Evolutionary conservation across 257 asterid species (phyloP), one percentile per base, ranked within the genome.

Genomic region (Plantago major): DNA sequence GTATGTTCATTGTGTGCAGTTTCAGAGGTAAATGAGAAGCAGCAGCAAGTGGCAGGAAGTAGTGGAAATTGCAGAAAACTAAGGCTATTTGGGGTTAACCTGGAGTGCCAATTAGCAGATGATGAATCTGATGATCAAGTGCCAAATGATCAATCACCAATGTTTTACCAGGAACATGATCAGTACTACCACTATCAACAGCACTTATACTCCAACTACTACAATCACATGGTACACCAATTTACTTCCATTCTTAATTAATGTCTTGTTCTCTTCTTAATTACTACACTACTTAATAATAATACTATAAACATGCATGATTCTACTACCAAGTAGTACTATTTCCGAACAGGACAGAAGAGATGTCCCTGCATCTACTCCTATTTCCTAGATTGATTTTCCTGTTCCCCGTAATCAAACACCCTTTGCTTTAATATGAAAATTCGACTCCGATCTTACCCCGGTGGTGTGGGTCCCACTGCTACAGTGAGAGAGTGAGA

Each of bases 41-140:
- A 33, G 8, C 40, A 33, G 8, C 40, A 33, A 33, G 40, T 7
- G 40, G 40, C 40, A 33, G 8, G 6, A 33, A 33, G 40, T 4
- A 76, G 72, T 67, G 88, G 86, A 62, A 82, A 80, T 63, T 74
- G 79, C 30, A 90, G 76, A 88, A 88, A 67, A 69, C 70, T 91
- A 66, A 81, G 98, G 85, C 56, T 91, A 60, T 91, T 91, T 48
- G 98, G 98, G 18, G 98, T 91, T 47, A 91, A 91, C 76, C 10
- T 91, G 63, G 95, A 87, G 55, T 82, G 90, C 70, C 84, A 84
- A 19, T 18, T 43, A 28, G 71, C 79, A 0, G 86, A 83, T 3
- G 85, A 33, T 33, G 40, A 33, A 3, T 33, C 40, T 33, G 6
- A 5, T 33, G 40, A 33, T 5, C 7, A 5, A 33, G 40, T 22